A percentile compares a stretch with the other conserved stretches of the same genome.
Conservation (phyloP, 306 rosid genomes). For the Corylus americana region DNA sequence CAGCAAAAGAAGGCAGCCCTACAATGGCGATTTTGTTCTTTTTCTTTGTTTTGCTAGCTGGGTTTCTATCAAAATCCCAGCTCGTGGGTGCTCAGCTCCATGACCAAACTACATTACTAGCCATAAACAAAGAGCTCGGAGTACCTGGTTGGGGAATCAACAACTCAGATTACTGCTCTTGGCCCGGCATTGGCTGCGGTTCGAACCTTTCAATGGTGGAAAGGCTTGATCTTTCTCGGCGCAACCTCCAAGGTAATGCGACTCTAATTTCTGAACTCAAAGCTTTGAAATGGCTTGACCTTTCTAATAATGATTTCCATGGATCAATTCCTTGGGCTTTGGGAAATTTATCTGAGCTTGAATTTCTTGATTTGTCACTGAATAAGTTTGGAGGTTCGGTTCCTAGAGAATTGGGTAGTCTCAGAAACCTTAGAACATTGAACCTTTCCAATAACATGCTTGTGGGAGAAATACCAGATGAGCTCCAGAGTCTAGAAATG, state of each 20-base stretch:
- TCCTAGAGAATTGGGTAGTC: conserved; percentile 74
- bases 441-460: conserved; percentile 83
- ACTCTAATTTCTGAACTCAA: conserved; percentile 75
- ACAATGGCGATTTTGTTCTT: conserved; percentile 51
- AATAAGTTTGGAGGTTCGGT: conserved; percentile 79
- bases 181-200: conserved; percentile 80
- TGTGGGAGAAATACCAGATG: conserved; percentile 76
- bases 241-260: conserved; percentile 78
- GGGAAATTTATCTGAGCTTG: conserved; percentile 72
- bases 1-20: conserved; percentile 24
- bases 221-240: conserved; percentile 76
- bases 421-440: conserved; percentile 71
- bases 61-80: conserved; percentile 46
- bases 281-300: conserved; percentile 84
- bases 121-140: conserved; percentile 75
- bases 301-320: conserved; percentile 73
- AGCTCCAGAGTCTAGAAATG: conserved; percentile 60
- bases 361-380: conserved; percentile 80
- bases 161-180: conserved; percentile 69
- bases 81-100: conserved; percentile 56
- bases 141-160: conserved; percentile 80
- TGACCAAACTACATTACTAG: conserved; percentile 58
- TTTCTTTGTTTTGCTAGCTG: conserved; percentile 51
- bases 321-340: conserved; percentile 73
- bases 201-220: conserved; percentile 67